Base-by-base conservation (phyloP, 2,329 filamentous ascomycete genomes). In the Colletotrichum sidae region DNA sequence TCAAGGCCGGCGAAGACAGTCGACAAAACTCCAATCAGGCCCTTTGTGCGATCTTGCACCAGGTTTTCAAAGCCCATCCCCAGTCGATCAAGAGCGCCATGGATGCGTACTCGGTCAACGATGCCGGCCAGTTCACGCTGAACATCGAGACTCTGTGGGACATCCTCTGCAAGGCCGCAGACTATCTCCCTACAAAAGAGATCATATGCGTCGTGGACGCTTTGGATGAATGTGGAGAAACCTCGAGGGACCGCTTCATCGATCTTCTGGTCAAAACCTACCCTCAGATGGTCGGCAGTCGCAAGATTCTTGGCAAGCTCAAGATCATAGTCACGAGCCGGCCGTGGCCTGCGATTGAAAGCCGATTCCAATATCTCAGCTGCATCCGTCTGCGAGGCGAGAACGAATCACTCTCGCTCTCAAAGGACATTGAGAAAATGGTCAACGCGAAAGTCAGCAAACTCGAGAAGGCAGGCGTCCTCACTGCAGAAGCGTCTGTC, bases 151-250 rank as follows among this genome's bases (percentile, higher is more conserved):
- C 5, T 0, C 11, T 63, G 25, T 67, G 59, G 67, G 4, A 52
- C 0, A 15, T 11, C 1, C 12, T 60, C 1, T 41, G 44, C 45
- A 6, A 35, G 13, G 6, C 47, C 1, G 37, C 56, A 0, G 56
- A 60, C 2, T 53, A 25, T 0, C 1, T 53, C 0, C 33, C 46
- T 0, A 44, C 47, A 0, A 44, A 0, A 8, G 38, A 60, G 11
- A 60, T 64, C 2, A 37, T 68, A 5, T 41, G 53, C 0, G 41
- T 68, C 34, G 34, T 68, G 2, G 67, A 68, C 34, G 67, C 59
- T 0, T 42, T 68, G 0, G 67, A 68, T 11, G 67, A 68, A 6
- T 68, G 67, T 34, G 35, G 42, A 3, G 46, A 57, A 11, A 12
- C 7, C 2, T 39, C 58, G 2, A 45, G 63, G 25, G 46, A 56